Evolutionary conservation across 768 basidiomycete genomes (phyloP), one percentile per base, ranked within the genome.

Genomic region (Scleroderma citrinum): DNA sequence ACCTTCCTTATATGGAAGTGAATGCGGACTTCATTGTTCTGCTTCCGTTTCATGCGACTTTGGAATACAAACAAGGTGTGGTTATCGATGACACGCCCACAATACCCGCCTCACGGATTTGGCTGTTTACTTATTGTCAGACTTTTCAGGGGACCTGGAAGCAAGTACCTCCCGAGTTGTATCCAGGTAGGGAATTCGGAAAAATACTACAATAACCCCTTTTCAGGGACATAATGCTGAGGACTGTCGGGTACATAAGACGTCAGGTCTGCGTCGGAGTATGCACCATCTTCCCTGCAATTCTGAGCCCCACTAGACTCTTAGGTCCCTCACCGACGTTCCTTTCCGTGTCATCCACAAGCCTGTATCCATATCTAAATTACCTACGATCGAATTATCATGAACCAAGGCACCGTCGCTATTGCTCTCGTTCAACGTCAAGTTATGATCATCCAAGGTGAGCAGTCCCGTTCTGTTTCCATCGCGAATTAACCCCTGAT

Each of bases 381-480:
- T 41, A 20, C 40, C 39, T 26, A n/a, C n/a, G n/a, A n/a, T 8
- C 39, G 13, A 24, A 14, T 34, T 26, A 67, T 66, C 62, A 73
- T 81, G 72, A 66, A 75, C 56, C 65, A 77, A 60, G 81, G 85
- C 45, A 74, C 77, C 35, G 67, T 85, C 50, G 85, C 83, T 45
- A 76, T 87, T 49, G 85, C 85, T 19, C 59, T 86, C 50, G 81
- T 87, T 40, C 79, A 81, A 55, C 79, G 76, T 57, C 78, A 81
- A 60, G 79, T 87, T 30, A 78, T 77, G 72, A 62, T 87, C 52
- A 80, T 86, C 21, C 80, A 83, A 78, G 78, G 85, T 83, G 56
- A 49, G 64, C 31, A 21, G 26, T 17, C 20, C 31, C 8, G 8
- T 7, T 12, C 6, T 38, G 19, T 20, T 10, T 16, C 34, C 35